Evolutionary conservation across 2,329 filamentous ascomycete genomes (phyloP), one percentile per base, ranked within the genome.

Genomic region (Fusarium sp.): DNA sequence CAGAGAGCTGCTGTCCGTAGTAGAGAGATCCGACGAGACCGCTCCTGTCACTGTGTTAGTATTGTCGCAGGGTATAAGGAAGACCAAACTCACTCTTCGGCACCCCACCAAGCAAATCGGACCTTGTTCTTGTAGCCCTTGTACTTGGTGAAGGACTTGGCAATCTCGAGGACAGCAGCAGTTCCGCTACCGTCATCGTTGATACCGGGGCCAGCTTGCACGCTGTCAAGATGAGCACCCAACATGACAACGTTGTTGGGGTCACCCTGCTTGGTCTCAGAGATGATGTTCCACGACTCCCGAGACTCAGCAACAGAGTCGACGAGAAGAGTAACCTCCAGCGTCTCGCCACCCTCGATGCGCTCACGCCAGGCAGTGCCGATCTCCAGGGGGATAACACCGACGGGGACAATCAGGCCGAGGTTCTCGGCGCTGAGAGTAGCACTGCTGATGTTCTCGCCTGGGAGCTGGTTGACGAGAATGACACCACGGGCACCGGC

Each of bases 381-480:
- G 3, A 83, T 77, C 52, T 83, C 84, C 1, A 78, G 74, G 7
- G 79, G 74, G 36, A 85, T 80, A 1, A 84, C 80, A 10, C 79
- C 84, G 6, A 83, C 81, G 11, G 85, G 82, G 11, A 82, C 79
- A 6, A 85, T 76, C 20, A 78, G 74, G 9, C 80, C 79, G 31
- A 81, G 70, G 75, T 82, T 84, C 73, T 82, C 81, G 1, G 83
- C 83, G 20, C 87, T 85, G 3, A 93, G 84, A 0, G 90, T 92
- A 9, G 89, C 90, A 27, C 83, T 81, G 2, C 86, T 80, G 5
- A 83, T 79, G n/a, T 70, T 62, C 11, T 78, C 72, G 1, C 88
- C 90, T 0, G 86, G 82, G 3, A 82, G 84, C 71, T 92, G 91
- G 85, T 93, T 90, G 79, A 91, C 92, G 59, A 93, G 85, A 33